phyloP scores from a whole-genome alignment of 1,284 basidiomycete genomes.

The Moesziomyces sp. region DNA sequence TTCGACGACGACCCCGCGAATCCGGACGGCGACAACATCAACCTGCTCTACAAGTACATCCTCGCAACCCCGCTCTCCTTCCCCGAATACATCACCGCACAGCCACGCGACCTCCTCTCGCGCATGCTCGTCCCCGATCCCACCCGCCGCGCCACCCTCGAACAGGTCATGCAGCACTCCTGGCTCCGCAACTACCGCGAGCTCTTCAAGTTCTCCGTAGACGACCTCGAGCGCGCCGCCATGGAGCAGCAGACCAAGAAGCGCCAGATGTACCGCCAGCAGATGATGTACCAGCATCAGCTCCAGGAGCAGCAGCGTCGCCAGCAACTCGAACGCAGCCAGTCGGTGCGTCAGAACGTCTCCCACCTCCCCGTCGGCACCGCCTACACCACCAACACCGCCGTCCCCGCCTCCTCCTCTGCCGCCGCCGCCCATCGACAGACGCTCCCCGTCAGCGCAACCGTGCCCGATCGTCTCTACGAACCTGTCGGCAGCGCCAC shows the following conservation, averaged over 20 bases:
- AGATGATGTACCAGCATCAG: constrained; percentile 66
- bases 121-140: constrained; percentile 67
- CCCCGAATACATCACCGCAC: constrained; percentile 65
- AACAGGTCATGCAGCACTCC: constrained; percentile 65
- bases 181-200: constrained; percentile 67
- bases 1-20: constrained; percentile 99
- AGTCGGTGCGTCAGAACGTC: constrained; percentile 39
- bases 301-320: constrained; percentile 61
- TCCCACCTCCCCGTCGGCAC: constrained; percentile 42
- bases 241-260: constrained; percentile 67
- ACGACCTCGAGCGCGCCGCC: constrained; percentile 66
- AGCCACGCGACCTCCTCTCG: constrained; percentile 64
- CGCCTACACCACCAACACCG: constrained; percentile 46
- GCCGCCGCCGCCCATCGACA: constrained; percentile 27
- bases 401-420: constrained; percentile 13
- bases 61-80: constrained; percentile 71
- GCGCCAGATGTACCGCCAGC: constrained; percentile 65
- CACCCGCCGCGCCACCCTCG: constrained; percentile 54
- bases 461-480: constrained; percentile 44
- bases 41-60: constrained; percentile 99
- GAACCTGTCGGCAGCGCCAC: constrained; percentile 36
- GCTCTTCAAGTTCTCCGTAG: constrained; percentile 66
- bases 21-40: constrained; percentile 99
- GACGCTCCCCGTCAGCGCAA: constrained; percentile 44
- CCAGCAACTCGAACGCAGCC: constrained; percentile 50